These are phyloP conservation scores for Vitis vinifera DNA, from an alignment of 164 flowering plant genomes.

Conservation along the genomic window ASM3070453v1 NC_081822.1:36393501-36394000, in stretches of 20 bases:
- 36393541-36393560: background rate
- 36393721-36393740: slow-evolving; percentile 13
- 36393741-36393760: slow-evolving; percentile 60
- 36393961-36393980: slow-evolving; percentile 46
- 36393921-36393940: slow-evolving; percentile 62
- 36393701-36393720: slow-evolving; percentile 6
- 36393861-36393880: slow-evolving; percentile 64
- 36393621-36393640: background rate
- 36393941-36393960: slow-evolving; percentile 74
- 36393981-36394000: background rate
- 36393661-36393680: too few species aligned
- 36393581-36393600: background rate
- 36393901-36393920: slow-evolving; percentile 68
- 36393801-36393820: slow-evolving; percentile 77
- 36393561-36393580: background rate
- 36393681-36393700: background rate
- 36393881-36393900: slow-evolving; percentile 78
- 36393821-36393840: slow-evolving; percentile 78
- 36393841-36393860: slow-evolving; percentile 66
- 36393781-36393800: slow-evolving; percentile 70
- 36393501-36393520: slow-evolving; percentile 57
- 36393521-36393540: background rate
- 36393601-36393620: background rate
- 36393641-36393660: too few species aligned
- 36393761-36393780: slow-evolving; percentile 63